phyloP scores from a whole-genome alignment of 305 asterid species.

The Fraxinus greggii region DNA sequence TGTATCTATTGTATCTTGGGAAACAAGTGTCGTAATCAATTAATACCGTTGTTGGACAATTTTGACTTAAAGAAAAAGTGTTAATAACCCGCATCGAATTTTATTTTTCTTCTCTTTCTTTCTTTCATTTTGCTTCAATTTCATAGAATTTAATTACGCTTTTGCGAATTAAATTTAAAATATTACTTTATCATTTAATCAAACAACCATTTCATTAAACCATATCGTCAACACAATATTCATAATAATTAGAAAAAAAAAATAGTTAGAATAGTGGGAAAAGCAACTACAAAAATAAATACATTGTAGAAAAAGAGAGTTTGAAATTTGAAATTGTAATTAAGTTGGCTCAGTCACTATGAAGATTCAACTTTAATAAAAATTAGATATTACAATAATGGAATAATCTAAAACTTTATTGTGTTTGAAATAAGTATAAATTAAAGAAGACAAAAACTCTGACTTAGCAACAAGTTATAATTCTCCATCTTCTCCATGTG shows the following conservation, averaged over 20 bases:
- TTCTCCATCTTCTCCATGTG: not conserved
- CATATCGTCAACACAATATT: not conserved
- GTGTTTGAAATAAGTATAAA: not conserved
- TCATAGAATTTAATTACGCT: no score
- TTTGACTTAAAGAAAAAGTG: no score
- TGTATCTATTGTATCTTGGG: no score
- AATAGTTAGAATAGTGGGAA: not conserved
- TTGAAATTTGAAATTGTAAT: not conserved
- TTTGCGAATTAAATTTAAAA: no score
- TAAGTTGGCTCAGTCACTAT: not conserved
- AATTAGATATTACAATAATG: not conserved
- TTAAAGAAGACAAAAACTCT: not conserved
- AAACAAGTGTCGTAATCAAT: no score
- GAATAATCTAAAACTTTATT: not conserved
- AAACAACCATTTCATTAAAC: no score
- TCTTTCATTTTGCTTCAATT: not conserved
- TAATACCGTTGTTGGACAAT: no score
- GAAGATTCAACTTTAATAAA: not conserved
- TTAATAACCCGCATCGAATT: no score
- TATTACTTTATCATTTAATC: no score
- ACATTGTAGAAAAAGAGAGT: not conserved
- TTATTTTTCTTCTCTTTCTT: no score
- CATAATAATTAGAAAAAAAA: not conserved
- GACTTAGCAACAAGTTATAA: not conserved
- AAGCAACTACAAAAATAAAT: not conserved